Percentiles rank a stretch among this genome's conserved stretches.
Evolutionary conservation across 495 filamentous ascomycete genomes (phyloP).

Genomic region (Talaromyces proteolyticus): DNA sequence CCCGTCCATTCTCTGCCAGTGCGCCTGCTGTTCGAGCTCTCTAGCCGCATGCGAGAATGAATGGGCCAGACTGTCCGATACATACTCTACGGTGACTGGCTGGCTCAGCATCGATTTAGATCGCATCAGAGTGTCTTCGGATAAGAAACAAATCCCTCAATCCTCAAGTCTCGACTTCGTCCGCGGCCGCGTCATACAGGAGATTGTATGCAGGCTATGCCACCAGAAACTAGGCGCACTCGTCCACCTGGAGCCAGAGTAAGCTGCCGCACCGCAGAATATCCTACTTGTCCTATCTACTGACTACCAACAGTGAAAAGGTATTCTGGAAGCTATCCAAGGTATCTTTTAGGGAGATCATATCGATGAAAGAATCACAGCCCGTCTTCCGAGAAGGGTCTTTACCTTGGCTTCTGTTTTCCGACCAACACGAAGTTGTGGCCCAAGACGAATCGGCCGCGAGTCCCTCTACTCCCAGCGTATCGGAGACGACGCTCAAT

Average conservation of each 20-base stretch:
- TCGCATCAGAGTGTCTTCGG: conserved; percentile 33
- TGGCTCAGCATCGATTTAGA: conserved; percentile 41
- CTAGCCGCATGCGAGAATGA: conserved; percentile 43
- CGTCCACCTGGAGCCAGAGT: conserved; percentile 35
- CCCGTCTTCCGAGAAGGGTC: conserved; percentile 31
- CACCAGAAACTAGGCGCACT: conserved; percentile 37
- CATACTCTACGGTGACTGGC: conserved; percentile 33
- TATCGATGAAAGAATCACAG: conserved; percentile 39
- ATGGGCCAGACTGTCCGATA: conserved; percentile 38
- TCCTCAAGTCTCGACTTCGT: conserved; percentile 33
- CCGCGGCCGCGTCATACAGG: conserved; percentile 36
- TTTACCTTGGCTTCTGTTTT: conserved; percentile 10
- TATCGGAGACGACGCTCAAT: conserved; percentile 11
- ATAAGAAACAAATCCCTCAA: conserved; percentile 36
- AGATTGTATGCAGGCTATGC: conserved; percentile 38
- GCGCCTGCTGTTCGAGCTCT: conserved; percentile 39
- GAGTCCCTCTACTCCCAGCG: neutral
- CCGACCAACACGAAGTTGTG: conserved; percentile 1
- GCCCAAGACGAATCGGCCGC: neutral
- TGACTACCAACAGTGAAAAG: conserved; percentile 22
- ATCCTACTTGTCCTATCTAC: neutral
- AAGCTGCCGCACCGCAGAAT: neutral
- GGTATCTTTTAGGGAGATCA: conserved; percentile 38
- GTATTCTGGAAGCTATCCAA: conserved; percentile 42
- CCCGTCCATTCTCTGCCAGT: conserved; percentile 36